Base-by-base conservation (phyloP, 805 yeast genomes). In the Debaryomyces hansenii region DNA sequence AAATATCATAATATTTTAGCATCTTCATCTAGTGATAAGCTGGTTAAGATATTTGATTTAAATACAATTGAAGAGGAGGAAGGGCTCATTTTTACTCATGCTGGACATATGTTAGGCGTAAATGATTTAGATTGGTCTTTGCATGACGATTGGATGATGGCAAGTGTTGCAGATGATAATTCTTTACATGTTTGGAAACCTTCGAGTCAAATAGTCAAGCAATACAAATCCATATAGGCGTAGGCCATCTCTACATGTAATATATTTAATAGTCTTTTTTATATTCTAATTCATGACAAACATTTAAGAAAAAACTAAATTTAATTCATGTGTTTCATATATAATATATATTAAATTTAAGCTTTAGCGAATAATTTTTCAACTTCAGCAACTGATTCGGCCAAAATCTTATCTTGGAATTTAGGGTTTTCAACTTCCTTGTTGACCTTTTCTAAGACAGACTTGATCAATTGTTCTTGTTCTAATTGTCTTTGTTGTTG, bases 401-500 rank as follows among this genome's bases (percentile, higher is more conserved):
- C 81, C 71, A 94, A 85, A 46, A 90, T 86, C 72, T 78, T 85
- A 58, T 90, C 96, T 81, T 92, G 97, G 87, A 91, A 90, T 78
- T 88, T 88, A 52, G 96, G 83, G 75, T 86, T 85, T 60, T 78
- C 73, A 59, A 94, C 72, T 74, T 90, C 94, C 70, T 85, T 74
- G 79, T 88, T 83, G 63, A 92, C 94, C 78, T 89, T 90, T 45
- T 90, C 77, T 67, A 90, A 87, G 55, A 94, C 96, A 48, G 90
- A 64, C 65, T 87, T 75, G 58, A 95, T 83, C 63, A 94, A 84
- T 73, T 89, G 96, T 73, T 84, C 81, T 80, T 94, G 99, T 80
- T 94, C 96, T 66, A 83, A 75, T 79, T 90, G 96, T 79, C 97
- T 92, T 58, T 91, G 94, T 69, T 90, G 90, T 58, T 89, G 86